Base-by-base conservation (phyloP, 176 grass and related monocot genomes). In the Oryza officinalis region DNA sequence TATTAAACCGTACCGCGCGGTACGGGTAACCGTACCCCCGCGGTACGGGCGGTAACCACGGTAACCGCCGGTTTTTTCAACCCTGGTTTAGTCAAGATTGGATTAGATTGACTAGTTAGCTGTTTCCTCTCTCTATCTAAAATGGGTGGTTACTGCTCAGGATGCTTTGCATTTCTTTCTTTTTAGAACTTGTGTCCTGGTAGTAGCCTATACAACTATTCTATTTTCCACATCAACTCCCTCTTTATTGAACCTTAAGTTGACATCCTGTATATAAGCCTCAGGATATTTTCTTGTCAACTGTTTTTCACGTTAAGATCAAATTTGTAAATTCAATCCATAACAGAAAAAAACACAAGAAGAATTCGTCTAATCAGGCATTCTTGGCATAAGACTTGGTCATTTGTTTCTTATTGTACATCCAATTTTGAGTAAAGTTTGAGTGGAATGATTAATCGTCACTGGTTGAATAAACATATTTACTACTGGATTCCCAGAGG, bases 201-300 rank as follows among this genome's bases (percentile, higher is more conserved):
- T 28, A 47, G 45, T 32, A 64, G 69, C 50, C 6, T 15, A 68
- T 4, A 67, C 4, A 35, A 46, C 15, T 27, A 11, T 81, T 12
- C 59, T 72, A 65, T 59, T 72, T 86, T 80, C 70, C 4, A 61
- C 27, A 70, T 70, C 30, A 71, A 60, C 28, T 80, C 13, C 69
- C 15, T 60, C 61, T 14, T 31, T 70, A 35, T 8, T 8, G 18
- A n/a, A 17, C 43, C 3, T 31, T n/a, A 57, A 57, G 18, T 57
- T 57, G 52, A n/a, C 4, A 57, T 57, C 52, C 6, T 57, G 20
- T 57, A 57, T 15, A 57, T 57, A n/a, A 57, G 5, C 50, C 50
- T 54, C 17, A 54, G 50, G 20, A 22, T 57, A 57, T 57, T 20
- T 54, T 57, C 20, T 57, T 18, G 6, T 57, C 20, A 57, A 57